A percentile compares a stretch with the other conserved stretches of the same genome.
Evolutionary conservation across 2,329 filamentous ascomycete genomes (phyloP).

Genomic region (Penicillium psychrosexuale): DNA sequence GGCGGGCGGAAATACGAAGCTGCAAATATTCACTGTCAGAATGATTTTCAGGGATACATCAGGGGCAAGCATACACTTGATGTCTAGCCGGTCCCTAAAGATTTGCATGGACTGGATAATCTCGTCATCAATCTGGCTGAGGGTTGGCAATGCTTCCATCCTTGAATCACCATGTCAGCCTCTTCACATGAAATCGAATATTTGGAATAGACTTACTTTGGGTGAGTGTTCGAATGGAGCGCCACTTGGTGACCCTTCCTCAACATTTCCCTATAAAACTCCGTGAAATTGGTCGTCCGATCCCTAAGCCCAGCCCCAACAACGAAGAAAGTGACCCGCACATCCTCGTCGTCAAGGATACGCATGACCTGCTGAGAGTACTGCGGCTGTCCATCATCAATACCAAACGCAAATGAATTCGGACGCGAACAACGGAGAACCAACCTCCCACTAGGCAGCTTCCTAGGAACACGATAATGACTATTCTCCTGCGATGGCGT

Average conservation of each 20-base stretch:
- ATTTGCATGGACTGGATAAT: constrained; percentile 35
- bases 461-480: constrained; percentile 53
- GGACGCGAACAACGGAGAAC: constrained; percentile 64
- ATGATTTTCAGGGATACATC: constrained; percentile 42
- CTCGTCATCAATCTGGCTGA: constrained; percentile 37
- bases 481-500: constrained; percentile 17
- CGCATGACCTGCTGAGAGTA: constrained; percentile 60
- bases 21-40: constrained; percentile 28
- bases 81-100: constrained; percentile 30
- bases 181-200: not conserved
- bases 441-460: constrained; percentile 60
- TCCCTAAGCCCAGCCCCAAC: constrained; percentile 63
- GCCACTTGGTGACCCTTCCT: constrained; percentile 64
- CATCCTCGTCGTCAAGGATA: constrained; percentile 58
- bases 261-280: constrained; percentile 63
- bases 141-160: constrained; percentile 35
- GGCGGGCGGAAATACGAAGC: constrained; percentile 65
- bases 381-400: constrained; percentile 64
- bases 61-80: constrained; percentile 30
- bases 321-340: constrained; percentile 69
- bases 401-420: constrained; percentile 69
- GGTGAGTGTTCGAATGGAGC: constrained; percentile 66
- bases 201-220: constrained; percentile 43
- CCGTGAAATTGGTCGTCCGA: constrained; percentile 57
- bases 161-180: constrained; percentile 21